Evolutionary conservation across 352 stramenopile species (phyloP).

Genomic region (Phytophthora cactorum): DNA sequence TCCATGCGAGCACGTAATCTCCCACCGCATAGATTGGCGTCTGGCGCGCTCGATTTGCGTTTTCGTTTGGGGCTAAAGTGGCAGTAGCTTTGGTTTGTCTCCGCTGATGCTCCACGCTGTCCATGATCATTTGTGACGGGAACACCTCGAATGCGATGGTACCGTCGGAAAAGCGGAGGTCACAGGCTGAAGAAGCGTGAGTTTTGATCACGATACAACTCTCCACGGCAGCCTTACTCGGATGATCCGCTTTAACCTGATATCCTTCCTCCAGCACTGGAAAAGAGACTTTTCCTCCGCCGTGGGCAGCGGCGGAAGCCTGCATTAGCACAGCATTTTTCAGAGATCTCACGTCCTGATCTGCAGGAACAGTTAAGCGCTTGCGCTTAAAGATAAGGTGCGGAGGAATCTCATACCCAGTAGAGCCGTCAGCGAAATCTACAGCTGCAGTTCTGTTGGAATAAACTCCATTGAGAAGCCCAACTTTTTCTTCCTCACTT

Average conservation of each 20-base stretch:
- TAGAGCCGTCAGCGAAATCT: slow-evolving; percentile 79
- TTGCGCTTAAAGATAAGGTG: slow-evolving; percentile 68
- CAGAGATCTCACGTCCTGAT: slow-evolving; percentile 68
- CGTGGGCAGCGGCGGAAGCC: slow-evolving; percentile 28
- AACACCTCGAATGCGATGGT: slow-evolving; percentile 82
- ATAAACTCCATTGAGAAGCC: slow-evolving; percentile 78
- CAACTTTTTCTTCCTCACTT: slow-evolving; percentile 65
- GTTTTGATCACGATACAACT: slow-evolving; percentile 75
- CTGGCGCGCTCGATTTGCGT: slow-evolving; percentile 12
- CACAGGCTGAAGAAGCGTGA: slow-evolving; percentile 63
- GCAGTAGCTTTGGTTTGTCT: slow-evolving; percentile 12
- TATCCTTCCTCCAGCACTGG: slow-evolving; percentile 69
- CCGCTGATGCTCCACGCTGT: slow-evolving; percentile 37
- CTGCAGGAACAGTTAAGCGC: slow-evolving; percentile 35
- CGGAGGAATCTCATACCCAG: slow-evolving; percentile 69
- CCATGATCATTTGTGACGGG: slow-evolving; percentile 81
- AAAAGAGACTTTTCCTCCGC: slow-evolving; percentile 8
- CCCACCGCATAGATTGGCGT: slow-evolving; percentile 36
- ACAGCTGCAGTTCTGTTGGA: slow-evolving; percentile 76
- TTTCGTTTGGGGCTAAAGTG: slow-evolving; percentile 10
- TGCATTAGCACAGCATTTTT: slow-evolving; percentile 85
- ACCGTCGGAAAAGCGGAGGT: slow-evolving; percentile 77
- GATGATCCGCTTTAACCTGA: slow-evolving; percentile 79
- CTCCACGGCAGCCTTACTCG: slow-evolving; percentile 61
- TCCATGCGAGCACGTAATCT: slow-evolving; percentile 77